Conservation (phyloP, 108 stramenopile species). For the Skeletonema menzelii region DNA sequence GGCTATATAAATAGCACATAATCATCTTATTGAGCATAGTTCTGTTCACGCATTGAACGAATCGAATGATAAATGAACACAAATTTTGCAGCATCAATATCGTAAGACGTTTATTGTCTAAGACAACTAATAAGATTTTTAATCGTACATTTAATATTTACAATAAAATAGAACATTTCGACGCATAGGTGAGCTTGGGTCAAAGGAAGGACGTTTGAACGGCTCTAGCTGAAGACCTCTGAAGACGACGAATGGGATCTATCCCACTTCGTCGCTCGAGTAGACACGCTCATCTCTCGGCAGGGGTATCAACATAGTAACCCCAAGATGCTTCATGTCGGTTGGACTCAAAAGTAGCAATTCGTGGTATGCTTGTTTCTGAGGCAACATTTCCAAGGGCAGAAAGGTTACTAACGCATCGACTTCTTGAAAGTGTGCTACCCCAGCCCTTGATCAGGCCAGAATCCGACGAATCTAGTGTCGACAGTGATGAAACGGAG, state of each 20-base stretch:
- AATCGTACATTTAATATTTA: background rate
- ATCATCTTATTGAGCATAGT: no score
- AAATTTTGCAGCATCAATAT: no score
- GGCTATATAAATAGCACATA: no score
- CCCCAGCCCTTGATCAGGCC: slow-evolving; percentile 3
- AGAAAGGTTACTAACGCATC: slow-evolving; percentile 7
- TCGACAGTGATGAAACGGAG: background rate
- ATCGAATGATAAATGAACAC: no score
- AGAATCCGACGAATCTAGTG: background rate
- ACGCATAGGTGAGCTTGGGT: background rate
- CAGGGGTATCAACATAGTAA: background rate
- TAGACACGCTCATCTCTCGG: background rate
- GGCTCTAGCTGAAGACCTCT: no score
- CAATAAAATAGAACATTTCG: background rate
- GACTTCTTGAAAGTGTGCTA: slow-evolving; percentile 2
- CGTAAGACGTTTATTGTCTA: no score
- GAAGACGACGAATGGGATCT: background rate
- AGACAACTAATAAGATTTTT: background rate
- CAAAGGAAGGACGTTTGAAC: background rate
- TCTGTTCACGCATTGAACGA: no score
- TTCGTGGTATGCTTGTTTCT: background rate
- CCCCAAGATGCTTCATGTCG: background rate
- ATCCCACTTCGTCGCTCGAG: background rate
- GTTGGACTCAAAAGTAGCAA: background rate
- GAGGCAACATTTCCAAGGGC: slow-evolving; percentile 7